Conservation (phyloP, 2,329 filamentous ascomycete species). For the Lecanoromycetidae sp. region DNA sequence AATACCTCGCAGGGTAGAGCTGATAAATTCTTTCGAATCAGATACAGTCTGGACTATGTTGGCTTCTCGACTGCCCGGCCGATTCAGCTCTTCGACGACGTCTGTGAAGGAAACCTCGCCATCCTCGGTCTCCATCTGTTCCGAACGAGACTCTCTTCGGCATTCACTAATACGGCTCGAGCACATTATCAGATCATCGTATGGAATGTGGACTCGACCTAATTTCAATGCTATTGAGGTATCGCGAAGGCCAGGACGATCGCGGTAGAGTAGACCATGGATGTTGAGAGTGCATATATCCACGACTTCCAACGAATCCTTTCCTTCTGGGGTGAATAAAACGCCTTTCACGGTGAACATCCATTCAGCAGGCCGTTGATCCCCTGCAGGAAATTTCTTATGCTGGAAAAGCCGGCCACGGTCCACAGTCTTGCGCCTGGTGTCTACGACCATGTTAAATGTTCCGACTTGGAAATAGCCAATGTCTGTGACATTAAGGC, state of each 20-base stretch:
- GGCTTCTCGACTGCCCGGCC: slow-evolving; percentile 54
- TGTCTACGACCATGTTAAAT: slow-evolving; percentile 79
- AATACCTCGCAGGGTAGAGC: slow-evolving; percentile 79
- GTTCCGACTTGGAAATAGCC: slow-evolving; percentile 76
- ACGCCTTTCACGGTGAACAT: slow-evolving; percentile 76
- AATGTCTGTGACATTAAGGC: slow-evolving; percentile 64
- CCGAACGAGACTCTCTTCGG: slow-evolving; percentile 27
- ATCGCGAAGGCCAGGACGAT: slow-evolving; percentile 77
- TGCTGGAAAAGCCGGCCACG: slow-evolving; percentile 80
- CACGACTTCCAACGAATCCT: slow-evolving; percentile 73
- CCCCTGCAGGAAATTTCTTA: slow-evolving; percentile 49
- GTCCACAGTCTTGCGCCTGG: slow-evolving; percentile 80
- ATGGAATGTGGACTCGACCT: slow-evolving; percentile 78
- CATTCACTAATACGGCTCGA: slow-evolving; percentile 35
- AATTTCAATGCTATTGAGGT: slow-evolving; percentile 83
- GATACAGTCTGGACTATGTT: slow-evolving; percentile 71
- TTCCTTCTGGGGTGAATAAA: slow-evolving; percentile 73
- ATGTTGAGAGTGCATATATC: slow-evolving; percentile 83
- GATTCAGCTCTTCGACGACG: slow-evolving; percentile 61
- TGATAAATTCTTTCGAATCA: slow-evolving; percentile 83
- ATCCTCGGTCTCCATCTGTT: slow-evolving; percentile 28
- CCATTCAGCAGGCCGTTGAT: slow-evolving; percentile 81
- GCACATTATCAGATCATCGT: slow-evolving; percentile 67
- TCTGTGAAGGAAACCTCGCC: slow-evolving; percentile 55
- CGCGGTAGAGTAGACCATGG: slow-evolving; percentile 77